Evolutionary conservation across 2,329 filamentous ascomycete species (phyloP), one percentile per base, ranked within the genome.

Genomic region (Fusarium coffeatum): DNA sequence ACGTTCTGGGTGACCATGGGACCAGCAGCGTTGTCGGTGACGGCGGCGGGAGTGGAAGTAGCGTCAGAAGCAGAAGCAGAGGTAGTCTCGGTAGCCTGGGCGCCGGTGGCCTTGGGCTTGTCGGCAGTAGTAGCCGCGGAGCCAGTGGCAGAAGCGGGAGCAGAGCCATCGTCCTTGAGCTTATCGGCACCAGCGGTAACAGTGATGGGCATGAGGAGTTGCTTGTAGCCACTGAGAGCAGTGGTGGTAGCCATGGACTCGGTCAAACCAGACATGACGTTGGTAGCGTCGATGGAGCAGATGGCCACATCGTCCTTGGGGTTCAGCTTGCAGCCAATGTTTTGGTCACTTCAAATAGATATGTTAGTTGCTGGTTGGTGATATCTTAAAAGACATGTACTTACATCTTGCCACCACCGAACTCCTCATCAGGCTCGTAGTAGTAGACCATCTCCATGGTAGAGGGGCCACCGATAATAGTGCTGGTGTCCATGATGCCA

Each of bases 101-200:
- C 59, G 2, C 72, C 56, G 6, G 59, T 62, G 37, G 65, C 49
- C 30, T 63, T 64, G 25, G 72, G 59, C 30, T 56, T 69, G 6
- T 72, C 58, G 25, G 64, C 73, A 9, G 65, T 54, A 55, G 67
- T 69, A 25, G 69, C 54, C 41, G 66, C 51, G 27, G 74, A 47
- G 11, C 37, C 48, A 30, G 71, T 60, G 43, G 64, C 60, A 28
- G 71, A 70, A 28, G 63, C 49, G 32, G 48, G 22, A n/a, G 30
- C 48, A 50, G 48, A 25, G 16, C 50, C 63, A 5, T 62, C 51
- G 45, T 55, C 70, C 40, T 54, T 61, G 22, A 83, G 73, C 72
- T 81, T 81, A 53, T 81, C 77, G 34, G 76, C 57, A 6, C 81
- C 82, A 18, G 78, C 79, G 20, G 81, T 82, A 55, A 83, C 66